These are phyloP conservation scores for Neophaeococcomyces mojaviensis DNA, from an alignment of 2,329 filamentous ascomycete species.

Conservation along the genomic window DNA sequence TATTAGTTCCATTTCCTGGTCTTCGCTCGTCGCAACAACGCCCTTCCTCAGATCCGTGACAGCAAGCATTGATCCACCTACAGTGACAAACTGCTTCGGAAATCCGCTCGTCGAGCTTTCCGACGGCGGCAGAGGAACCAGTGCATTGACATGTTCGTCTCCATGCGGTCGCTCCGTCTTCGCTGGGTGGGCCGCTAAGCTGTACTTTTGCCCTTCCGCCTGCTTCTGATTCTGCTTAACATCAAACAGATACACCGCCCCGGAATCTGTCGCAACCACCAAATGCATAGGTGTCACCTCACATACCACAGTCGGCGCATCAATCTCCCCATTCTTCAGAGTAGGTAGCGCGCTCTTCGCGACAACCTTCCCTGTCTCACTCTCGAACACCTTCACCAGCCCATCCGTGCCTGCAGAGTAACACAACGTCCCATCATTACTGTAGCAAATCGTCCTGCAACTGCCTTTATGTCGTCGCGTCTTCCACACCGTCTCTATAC, in stretches of 20 bases:
- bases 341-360: constrained; percentile 73
- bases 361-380: constrained; percentile 57
- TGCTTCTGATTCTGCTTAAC: constrained; percentile 43
- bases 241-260: constrained; percentile 81
- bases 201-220: constrained; percentile 29
- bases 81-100: constrained; percentile 91
- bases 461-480: constrained; percentile 90
- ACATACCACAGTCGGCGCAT: constrained; percentile 74
- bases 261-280: constrained; percentile 83
- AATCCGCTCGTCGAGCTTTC: constrained; percentile 78
- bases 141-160: constrained; percentile 82
- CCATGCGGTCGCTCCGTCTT: constrained; percentile 75
- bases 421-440: constrained; percentile 64
- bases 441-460: constrained; percentile 74
- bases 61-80: constrained; percentile 81
- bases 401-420: constrained; percentile 57
- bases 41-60: constrained; percentile 83
- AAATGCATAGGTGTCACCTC: constrained; percentile 80
- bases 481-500: constrained; percentile 76
- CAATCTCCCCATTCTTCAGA: constrained; percentile 29
- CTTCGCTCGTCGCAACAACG: constrained; percentile 80
- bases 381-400: constrained; percentile 53
- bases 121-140: constrained; percentile 74
- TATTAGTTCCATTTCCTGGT: constrained; percentile 91
- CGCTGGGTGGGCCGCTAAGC: constrained; percentile 51